Evolutionary conservation across 305 asterid genomes (phyloP), one percentile per base, ranked within the genome.

Genomic region (Plantago coronopus): DNA sequence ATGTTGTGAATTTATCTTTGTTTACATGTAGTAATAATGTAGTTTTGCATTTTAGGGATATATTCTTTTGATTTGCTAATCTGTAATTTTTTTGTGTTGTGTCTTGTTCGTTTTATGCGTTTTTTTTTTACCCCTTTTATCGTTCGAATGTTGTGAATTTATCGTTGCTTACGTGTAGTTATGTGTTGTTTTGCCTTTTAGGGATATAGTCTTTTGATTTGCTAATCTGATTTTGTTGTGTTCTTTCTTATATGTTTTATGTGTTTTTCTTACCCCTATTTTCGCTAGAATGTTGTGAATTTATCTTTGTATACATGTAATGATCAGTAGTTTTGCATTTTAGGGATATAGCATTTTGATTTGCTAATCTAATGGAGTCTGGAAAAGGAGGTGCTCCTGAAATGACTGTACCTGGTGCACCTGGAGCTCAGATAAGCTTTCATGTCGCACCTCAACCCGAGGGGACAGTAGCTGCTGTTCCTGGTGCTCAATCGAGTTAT

Each of bases 401-500:
- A 23, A 77, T 80, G 70, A 74, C 79, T 25, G 79, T 76, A 47
- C 66, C 79, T 67, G 76, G 78, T 67, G 76, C 5, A 53, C 58
- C 79, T 17, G 91, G 80, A 68, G 83, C 80, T 57, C 83, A 86
- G 66, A 75, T 89, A 25, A 76, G 59, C 64, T 74, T 79, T 74
- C 81, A 81, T 46, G 79, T 85, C 75, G 88, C 70, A 5, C 72
- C 88, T 15, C 70, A 84, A 64, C 72, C 64, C 5, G 95, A 85
- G 64, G 14, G 42, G 42, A 34, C 12, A 7, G 79, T 79, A 44
- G 69, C 78, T 65, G 74, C 77, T n/a, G n/a, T n/a, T n/a, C n/a
- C n/a, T 17, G 89, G 79, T 66, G 81, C 79, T 57, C 83, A 86
- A 70, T 78, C 91, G 21, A 76, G 57, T 65, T 74, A 81, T 74